Conservation (phyloP, 352 stramenopile genomes). For the Globisporangium yorkense region DNA sequence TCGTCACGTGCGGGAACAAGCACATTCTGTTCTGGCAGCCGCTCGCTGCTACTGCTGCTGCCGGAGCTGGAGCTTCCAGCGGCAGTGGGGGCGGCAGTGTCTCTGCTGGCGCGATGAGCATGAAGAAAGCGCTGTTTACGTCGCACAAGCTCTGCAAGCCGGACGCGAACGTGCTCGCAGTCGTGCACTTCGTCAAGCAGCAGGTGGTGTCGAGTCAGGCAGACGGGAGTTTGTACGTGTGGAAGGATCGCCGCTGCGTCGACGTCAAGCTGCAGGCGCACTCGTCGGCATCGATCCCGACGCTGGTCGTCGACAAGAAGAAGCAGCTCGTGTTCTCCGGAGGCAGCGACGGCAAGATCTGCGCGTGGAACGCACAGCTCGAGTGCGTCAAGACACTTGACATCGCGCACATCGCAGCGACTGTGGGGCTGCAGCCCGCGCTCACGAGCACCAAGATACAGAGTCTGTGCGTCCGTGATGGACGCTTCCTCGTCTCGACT, state of each 20-base stretch:
- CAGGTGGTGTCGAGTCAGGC: constrained; percentile 58
- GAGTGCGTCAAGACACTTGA: constrained; percentile 40
- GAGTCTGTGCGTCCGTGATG: constrained; percentile 49
- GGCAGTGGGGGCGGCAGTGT: background rate
- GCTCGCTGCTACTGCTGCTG: background rate
- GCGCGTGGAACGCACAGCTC: constrained; percentile 49
- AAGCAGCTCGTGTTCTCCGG: constrained; percentile 53
- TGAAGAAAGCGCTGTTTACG: constrained; percentile 58
- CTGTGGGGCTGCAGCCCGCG: background rate
- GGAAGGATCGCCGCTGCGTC: constrained; percentile 64
- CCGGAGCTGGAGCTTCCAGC: background rate
- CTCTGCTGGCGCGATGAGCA: constrained; percentile 18
- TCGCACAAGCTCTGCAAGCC: constrained; percentile 39
- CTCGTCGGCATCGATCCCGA: constrained; percentile 29
- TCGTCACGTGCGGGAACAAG: constrained; percentile 54
- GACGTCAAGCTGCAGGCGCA: constrained; percentile 42
- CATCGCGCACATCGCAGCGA: constrained; percentile 25
- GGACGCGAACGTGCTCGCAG: constrained; percentile 32
- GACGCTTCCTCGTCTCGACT: constrained; percentile 79
- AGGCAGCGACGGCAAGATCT: constrained; percentile 52
- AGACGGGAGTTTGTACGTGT: constrained; percentile 68
- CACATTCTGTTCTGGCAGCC: constrained; percentile 68
- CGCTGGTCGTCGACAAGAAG: constrained; percentile 39
- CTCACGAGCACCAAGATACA: constrained; percentile 40
- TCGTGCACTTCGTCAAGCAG: constrained; percentile 30